These are phyloP conservation scores for Cercospora citrullina DNA, from an alignment of 2,329 filamentous ascomycete genomes.

Conservation along the genomic window DNA sequence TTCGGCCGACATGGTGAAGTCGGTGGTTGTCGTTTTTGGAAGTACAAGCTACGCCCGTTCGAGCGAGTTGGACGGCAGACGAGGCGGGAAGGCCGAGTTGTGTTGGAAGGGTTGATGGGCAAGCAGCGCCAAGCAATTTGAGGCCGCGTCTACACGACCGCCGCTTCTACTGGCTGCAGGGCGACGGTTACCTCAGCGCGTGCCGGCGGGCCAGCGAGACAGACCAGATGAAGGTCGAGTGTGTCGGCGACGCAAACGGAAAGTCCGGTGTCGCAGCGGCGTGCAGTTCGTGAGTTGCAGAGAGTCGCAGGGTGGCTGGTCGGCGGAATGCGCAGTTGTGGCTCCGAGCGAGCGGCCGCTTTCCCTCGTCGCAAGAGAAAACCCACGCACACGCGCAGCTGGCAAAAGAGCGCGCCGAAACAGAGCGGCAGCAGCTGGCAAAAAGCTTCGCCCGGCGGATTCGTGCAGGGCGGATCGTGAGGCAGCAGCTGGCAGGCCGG, in stretches of 20 bases:
- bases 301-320: conserved; percentile 5
- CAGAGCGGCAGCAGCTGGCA: not conserved
- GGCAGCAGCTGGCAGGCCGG: not conserved
- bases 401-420: not conserved
- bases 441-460: not conserved
- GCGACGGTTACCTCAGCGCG: not conserved
- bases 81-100: not conserved
- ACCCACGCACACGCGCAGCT: not conserved
- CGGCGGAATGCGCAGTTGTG: conserved; percentile 1
- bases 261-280: not conserved
- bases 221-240: not conserved
- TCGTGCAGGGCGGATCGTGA: not conserved
- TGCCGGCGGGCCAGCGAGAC: not conserved
- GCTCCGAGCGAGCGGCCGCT: conserved; percentile 3
- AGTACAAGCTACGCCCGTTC: conserved; percentile 8
- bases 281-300: not conserved
- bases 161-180: not conserved
- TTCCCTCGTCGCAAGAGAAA: not conserved
- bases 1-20: conserved; percentile 13
- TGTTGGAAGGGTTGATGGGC: not conserved
- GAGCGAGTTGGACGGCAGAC: conserved; percentile 4
- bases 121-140: not conserved
- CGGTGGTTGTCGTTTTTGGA: conserved; percentile 4
- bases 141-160: not conserved
- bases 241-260: not conserved